These are phyloP conservation scores for Sugiyamaella floridensis DNA, from an alignment of 805 yeast genomes.

Conservation along the genomic window DNA sequence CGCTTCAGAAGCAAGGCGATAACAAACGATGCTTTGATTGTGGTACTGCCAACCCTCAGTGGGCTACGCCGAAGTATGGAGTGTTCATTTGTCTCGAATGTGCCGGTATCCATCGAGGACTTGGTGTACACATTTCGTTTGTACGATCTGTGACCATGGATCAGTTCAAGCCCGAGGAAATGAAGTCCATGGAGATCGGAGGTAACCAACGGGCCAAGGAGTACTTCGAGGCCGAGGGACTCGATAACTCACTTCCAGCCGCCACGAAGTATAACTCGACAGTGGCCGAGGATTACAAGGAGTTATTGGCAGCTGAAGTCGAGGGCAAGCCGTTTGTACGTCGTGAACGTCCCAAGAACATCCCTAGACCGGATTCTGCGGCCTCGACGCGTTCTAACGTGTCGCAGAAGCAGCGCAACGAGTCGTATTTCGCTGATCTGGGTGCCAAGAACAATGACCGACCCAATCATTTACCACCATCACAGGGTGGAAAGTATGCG, in stretches of 20 bases:
- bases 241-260: slow-evolving; percentile 57
- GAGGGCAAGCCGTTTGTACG: slow-evolving; percentile 59
- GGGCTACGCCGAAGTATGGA: slow-evolving; percentile 99
- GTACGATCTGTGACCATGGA: slow-evolving; percentile 98
- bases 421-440: slow-evolving; percentile 70
- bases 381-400: slow-evolving; percentile 9
- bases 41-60: slow-evolving; percentile 92
- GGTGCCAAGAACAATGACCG: slow-evolving; percentile 67
- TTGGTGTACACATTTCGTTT: slow-evolving; percentile 95
- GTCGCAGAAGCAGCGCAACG: slow-evolving; percentile 54
- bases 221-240: slow-evolving; percentile 66
- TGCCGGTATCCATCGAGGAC: slow-evolving; percentile 88
- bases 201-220: slow-evolving; percentile 73
- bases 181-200: slow-evolving; percentile 85
- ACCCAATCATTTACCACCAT: slow-evolving; percentile 78
- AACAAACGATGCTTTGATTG: slow-evolving; percentile 93
- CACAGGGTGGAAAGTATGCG: slow-evolving; percentile 86
- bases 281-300: slow-evolving; percentile 92
- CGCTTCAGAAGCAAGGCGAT: slow-evolving; percentile 71
- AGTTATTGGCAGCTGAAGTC: slow-evolving; percentile 62
- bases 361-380: slow-evolving; percentile 10
- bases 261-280: slow-evolving; percentile 76
- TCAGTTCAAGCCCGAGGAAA: slow-evolving; percentile 91
- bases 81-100: slow-evolving; percentile 95
- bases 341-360: slow-evolving; percentile 15